Evolutionary conservation across 768 basidiomycete genomes (phyloP), one percentile per base, ranked within the genome.

Genomic region (Serpula lacrymans): DNA sequence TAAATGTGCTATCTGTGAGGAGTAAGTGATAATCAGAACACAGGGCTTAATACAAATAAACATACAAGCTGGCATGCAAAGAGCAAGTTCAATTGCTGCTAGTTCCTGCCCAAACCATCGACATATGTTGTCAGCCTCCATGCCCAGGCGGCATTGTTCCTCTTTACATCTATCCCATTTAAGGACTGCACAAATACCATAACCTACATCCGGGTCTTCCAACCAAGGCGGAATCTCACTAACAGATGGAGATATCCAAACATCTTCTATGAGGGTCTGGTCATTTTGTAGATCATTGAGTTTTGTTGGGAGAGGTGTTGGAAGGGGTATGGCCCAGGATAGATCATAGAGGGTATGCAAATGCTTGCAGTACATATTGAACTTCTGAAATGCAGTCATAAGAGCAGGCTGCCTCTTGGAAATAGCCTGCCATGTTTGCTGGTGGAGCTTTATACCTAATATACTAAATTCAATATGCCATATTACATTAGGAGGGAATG

Each of bases 381-480:
- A 66, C 35, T 59, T 65, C 1, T 41, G 31, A n/a, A 71, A 61
- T 0, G 60, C 51, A 3, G 30, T 41, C 5, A 58, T 28, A 0
- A 69, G 47, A 0, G 62, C 58, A 0, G 63, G 64, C 11, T 50
- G 51, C 7, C 62, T 50, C 31, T 58, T 60, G 1, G 51, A 18
- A 6, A 69, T 69, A 1, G 59, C 53, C 24, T 53, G 54, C 8
- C 59, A 39, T 1, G 63, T 65, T 1, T 45, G 38, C 37, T 68
- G 66, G 45, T 67, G 64, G 0, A 61, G 42, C 25, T 64, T 61
- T 1, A 63, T 67, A 5, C 65, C 60, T 65, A 34, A 5, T 11
- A 23, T 16, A 3, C 3, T 18, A 14, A 16, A 39, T 32, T 4
- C 16, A 31, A 17, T n/a, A 34, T 34, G 16, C 33, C 9, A 18